Evolutionary conservation across 108 stramenopile species (phyloP), one percentile per base, ranked within the genome.

Genomic region (Nitzschia sp.): DNA sequence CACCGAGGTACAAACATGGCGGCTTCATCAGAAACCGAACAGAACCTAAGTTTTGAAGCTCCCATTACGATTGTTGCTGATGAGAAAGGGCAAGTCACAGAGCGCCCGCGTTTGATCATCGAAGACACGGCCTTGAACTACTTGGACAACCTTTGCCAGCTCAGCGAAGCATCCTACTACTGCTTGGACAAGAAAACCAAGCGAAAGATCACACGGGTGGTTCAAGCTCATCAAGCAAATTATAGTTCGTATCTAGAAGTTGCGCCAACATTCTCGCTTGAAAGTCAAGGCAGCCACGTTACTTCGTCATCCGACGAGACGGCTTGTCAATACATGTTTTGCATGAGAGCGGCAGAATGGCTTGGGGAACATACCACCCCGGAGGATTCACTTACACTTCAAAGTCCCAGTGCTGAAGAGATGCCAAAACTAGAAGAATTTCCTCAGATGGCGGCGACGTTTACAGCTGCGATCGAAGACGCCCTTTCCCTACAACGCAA

Each of bases 161-260:
- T 62, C 15, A 62, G 61, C 25, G 61, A 62, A 45, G 61, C 61
- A 42, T 62, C 61, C 2, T 62, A 62, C 42, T 46, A 45, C 32
- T 62, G 61, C 46, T 31, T 62, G 2, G 61, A 62, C 42, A 25
- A 33, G 31, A 33, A 30, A 32, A 51, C 49, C 4, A 30, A 59
- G 33, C 31, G 34, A 32, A 15, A 59, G 17, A 0, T 4, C 11
- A n/a, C 1, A 8, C 28, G 31, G 34, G 57, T 31, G 17, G 31
- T 59, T 59, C 57, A 6, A 59, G 31, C 57, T 13, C 28, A 32
- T 15, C 3, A 13, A 8, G 21, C 4, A 5, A 53, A n/a, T n/a
- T 5, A n/a, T 6, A 24, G 5, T n/a, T 53, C 24, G 24, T 24
- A 53, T 53, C n/a, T 53, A 24, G 5, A 53, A 53, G 19, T n/a